A percentile compares a stretch with the other conserved stretches of the same genome.
Evolutionary conservation across 169 alveolate genomes (phyloP).

Genomic region (Cryptosporidium meleagridis): DNA sequence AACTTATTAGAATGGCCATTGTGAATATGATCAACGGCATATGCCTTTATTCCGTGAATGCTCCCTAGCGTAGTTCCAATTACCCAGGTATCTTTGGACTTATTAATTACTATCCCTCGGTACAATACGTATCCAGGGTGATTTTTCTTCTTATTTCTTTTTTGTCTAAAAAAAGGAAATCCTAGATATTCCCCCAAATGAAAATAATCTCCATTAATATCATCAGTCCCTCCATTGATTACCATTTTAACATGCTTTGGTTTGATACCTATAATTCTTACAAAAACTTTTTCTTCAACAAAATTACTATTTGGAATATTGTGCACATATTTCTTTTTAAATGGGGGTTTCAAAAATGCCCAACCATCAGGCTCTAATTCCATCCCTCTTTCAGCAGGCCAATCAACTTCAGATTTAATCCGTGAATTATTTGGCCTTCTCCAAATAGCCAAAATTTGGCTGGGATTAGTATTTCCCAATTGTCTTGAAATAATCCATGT

Average conservation of each 20-base stretch:
- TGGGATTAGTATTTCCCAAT: constrained; percentile 58
- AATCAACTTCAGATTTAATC: constrained; percentile 39
- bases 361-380: constrained; percentile 74
- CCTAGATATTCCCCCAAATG: constrained; percentile 68
- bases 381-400: constrained; percentile 74
- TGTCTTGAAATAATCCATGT: constrained; percentile 57
- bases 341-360: constrained; percentile 62
- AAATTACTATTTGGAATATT: constrained; percentile 42
- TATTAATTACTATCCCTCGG: constrained; percentile 45
- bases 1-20: constrained; percentile 1
- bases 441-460: constrained; percentile 64
- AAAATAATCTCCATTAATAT: constrained; percentile 65
- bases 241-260: constrained; percentile 65
- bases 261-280: constrained; percentile 34
- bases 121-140: constrained; percentile 62
- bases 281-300: constrained; percentile 33
- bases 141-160: constrained; percentile 43
- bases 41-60: constrained; percentile 69
- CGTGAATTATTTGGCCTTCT: constrained; percentile 47
- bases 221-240: constrained; percentile 61
- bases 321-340: constrained; percentile 40
- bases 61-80: constrained; percentile 70
- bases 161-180: constrained; percentile 72
- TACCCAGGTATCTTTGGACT: constrained; percentile 63
- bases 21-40: constrained; percentile 36